These are phyloP conservation scores for Cicer judaicum DNA, from an alignment of 306 rosid genomes.

Conservation along the genomic window DNA sequence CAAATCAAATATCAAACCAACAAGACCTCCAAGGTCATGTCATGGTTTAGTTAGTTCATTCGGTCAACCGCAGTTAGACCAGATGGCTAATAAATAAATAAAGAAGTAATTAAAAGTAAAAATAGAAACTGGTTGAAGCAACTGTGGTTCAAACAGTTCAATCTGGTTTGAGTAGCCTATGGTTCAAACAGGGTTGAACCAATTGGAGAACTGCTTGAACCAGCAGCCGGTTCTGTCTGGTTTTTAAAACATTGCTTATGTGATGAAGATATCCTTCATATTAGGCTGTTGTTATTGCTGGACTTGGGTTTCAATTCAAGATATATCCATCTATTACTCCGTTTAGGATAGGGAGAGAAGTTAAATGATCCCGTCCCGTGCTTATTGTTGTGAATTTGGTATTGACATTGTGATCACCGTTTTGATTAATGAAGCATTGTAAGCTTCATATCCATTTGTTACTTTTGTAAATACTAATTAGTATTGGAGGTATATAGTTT, in stretches of 20 bases:
- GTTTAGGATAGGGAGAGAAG: conserved; percentile 15
- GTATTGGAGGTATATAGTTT: conserved; percentile 1
- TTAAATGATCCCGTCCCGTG: conserved; percentile 16
- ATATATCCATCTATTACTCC: not conserved
- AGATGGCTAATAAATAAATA: too few relatives aligned
- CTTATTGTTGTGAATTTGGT: conserved; percentile 36
- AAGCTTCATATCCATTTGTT: conserved; percentile 1
- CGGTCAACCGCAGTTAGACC: not conserved
- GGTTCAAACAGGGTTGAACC: too few relatives aligned
- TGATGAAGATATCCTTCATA: conserved; percentile 2
- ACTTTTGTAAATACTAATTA: conserved; percentile 3
- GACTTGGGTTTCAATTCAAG: not conserved
- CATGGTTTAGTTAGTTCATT: not conserved
- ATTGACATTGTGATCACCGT: conserved; percentile 13
- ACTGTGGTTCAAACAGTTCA: too few relatives aligned
- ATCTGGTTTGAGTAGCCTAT: too few relatives aligned
- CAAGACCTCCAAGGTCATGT: not conserved
- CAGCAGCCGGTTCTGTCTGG: too few relatives aligned
- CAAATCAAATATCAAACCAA: not conserved
- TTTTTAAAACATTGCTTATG: too few relatives aligned
- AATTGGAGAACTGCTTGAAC: too few relatives aligned
- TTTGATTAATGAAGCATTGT: conserved; percentile 9
- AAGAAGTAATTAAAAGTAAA: too few relatives aligned
- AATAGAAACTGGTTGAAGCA: too few relatives aligned
- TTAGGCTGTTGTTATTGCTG: conserved; percentile 13